Evolutionary conservation across 2,329 filamentous ascomycete genomes (phyloP).

Genomic region (Hirsutella rhossiliensis): DNA sequence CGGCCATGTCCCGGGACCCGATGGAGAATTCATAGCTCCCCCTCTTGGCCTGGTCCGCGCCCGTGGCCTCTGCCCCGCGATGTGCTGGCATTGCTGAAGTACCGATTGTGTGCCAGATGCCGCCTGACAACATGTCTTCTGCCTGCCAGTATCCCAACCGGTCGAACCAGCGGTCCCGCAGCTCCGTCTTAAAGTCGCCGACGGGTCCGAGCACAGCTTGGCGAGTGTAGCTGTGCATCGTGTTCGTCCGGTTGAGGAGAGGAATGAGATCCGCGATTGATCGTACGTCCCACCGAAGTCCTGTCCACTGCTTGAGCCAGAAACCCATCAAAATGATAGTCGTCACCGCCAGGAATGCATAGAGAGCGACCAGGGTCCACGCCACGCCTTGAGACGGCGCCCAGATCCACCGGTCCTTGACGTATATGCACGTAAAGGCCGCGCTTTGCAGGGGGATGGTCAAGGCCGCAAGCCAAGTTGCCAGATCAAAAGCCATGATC

Average conservation of each 20-base stretch:
- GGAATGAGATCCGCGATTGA: conserved; percentile 72
- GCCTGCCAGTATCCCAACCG: conserved; percentile 80
- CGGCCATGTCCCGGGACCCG: conserved; percentile 15
- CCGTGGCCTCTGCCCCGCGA: conserved; percentile 8
- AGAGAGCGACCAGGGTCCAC: conserved; percentile 67
- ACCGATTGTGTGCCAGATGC: conserved; percentile 71
- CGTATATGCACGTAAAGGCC: conserved; percentile 54
- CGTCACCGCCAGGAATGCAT: conserved; percentile 52
- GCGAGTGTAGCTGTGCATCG: conserved; percentile 57
- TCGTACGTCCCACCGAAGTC: conserved; percentile 73
- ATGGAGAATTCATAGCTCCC: conserved; percentile 18
- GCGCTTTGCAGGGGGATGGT: conserved; percentile 72
- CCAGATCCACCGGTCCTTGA: conserved; percentile 61
- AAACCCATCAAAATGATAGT: conserved; percentile 43
- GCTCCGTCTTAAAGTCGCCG: conserved; percentile 38
- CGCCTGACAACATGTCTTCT: conserved; percentile 46
- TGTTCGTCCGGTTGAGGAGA: conserved; percentile 70
- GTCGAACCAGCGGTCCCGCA: conserved; percentile 47
- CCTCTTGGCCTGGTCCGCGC: conserved; percentile 14
- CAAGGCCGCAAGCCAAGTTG: conserved; percentile 69
- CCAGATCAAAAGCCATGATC: conserved; percentile 51
- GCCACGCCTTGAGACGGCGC: conserved; percentile 63
- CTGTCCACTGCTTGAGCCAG: conserved; percentile 55
- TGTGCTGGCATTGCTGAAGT: conserved; percentile 22
- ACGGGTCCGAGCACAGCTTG: conserved; percentile 44